Evolutionary conservation across 176 grass and related monocot species (phyloP), one percentile per base, ranked within the genome.

Genomic region (Juncus effusus): DNA sequence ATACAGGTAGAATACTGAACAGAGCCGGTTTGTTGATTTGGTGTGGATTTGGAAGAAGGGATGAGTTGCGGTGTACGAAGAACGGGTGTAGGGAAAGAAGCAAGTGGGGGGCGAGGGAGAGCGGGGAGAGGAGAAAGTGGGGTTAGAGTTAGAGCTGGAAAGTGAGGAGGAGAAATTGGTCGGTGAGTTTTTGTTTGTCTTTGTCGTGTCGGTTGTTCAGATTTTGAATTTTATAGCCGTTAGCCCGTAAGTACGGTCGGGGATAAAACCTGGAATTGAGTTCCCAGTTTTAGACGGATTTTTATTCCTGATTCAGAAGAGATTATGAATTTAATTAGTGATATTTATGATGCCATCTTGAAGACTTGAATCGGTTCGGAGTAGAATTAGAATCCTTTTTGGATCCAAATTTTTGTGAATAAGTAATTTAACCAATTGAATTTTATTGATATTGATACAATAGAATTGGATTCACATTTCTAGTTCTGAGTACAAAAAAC

Each of bases 71-170:
- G 54, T 72, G 6, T 7, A 59, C 0, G 13, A 9, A 72, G 15
- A 59, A 15, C 51, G 6, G 38, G 67, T 57, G 7, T 54, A 59
- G 52, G 36, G 8, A 70, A 54, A 51, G 65, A 12, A 36, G 4
- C 5, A 14, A 71, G 67, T 71, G 68, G 68, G 68, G 68, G 0
- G 39, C 54, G 59, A 56, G 67, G 3, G 12, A 61, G 65, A 51
- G 65, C 12, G 47, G 76, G 19, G 77, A 15, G 16, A 10, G 37
- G 59, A 19, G 38, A 4, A 4, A 6, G 49, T 47, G 65, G 76
- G 76, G 10, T 69, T 37, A 53, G 19, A 28, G 19, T 28, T 28
- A 28, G 54, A 68, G 77, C 68, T 79, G 77, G 67, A 79, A 73
- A 79, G 68, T 44, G 14, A 16, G 49, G 37, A 53, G 51, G 44